These are phyloP conservation scores for Lodderomyces orthopsilosis DNA, from an alignment of 1,139 yeast genomes.

Conservation along the genomic window DNA sequence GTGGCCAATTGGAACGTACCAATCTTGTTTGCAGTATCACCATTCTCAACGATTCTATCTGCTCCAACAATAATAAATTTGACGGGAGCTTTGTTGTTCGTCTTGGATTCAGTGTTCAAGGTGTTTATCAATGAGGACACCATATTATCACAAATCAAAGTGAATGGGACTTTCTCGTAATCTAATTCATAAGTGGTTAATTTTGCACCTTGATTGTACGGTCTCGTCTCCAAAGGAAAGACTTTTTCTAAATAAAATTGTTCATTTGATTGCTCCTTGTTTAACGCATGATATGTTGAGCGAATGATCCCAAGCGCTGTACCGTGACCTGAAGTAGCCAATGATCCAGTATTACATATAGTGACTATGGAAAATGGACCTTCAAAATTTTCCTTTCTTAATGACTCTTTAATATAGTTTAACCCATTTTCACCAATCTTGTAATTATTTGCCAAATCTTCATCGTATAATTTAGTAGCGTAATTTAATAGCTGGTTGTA, in stretches of 20 bases:
- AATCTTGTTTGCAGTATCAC: constrained; percentile 95
- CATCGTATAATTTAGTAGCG: constrained; percentile 61
- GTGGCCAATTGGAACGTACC: constrained; percentile 93
- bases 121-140: constrained; percentile 67
- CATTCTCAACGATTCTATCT: constrained; percentile 88
- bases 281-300: constrained; percentile 53
- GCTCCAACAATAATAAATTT: constrained; percentile 95
- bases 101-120: constrained; percentile 17
- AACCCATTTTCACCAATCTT: constrained; percentile 82
- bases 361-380: constrained; percentile 82
- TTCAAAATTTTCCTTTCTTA: constrained; percentile 47
- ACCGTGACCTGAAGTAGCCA: constrained; percentile 97
- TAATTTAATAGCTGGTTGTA: constrained; percentile 44
- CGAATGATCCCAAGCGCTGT: constrained; percentile 93
- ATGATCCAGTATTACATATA: constrained; percentile 81
- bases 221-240: constrained; percentile 91
- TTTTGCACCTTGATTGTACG: constrained; percentile 95
- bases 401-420: constrained; percentile 52
- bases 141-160: constrained; percentile 89
- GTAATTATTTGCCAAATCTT: constrained; percentile 73
- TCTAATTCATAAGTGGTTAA: constrained; percentile 88
- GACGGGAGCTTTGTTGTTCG: constrained; percentile 50
- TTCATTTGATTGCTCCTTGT: constrained; percentile 21
- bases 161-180: constrained; percentile 82
- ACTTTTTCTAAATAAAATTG: constrained; percentile 59